Conservation (phyloP, 441 rosid species). For the Corymbia citriodora region DNA sequence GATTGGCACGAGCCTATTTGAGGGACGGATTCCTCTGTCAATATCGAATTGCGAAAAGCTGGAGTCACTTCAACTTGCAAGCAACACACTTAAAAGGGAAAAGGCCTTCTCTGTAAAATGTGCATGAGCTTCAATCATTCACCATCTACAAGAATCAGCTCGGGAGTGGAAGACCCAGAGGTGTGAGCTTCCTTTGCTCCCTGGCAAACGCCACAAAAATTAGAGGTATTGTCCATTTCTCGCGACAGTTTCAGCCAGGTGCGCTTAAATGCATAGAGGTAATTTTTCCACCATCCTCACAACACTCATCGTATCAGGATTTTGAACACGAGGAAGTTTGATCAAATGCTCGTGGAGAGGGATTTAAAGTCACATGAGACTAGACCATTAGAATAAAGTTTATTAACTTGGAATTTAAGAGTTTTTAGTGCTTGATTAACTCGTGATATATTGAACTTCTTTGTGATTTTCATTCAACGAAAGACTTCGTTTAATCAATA, state of each 20-base stretch:
- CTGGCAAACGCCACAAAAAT: neutral
- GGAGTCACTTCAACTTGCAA: neutral
- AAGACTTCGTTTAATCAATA: neutral
- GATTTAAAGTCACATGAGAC: neutral
- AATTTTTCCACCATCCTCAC: too few species aligned
- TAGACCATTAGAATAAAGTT: neutral
- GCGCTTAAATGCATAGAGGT: neutral
- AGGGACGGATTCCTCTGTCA: neutral
- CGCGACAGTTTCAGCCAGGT: neutral
- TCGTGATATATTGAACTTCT: neutral
- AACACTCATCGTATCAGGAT: neutral
- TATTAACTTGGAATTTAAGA: neutral
- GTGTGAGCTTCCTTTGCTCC: neutral
- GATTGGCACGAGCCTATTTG: too few species aligned
- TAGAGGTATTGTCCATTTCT: neutral
- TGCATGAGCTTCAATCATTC: neutral
- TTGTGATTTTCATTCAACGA: neutral
- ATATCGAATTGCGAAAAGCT: neutral
- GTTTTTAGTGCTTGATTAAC: neutral
- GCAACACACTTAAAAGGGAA: neutral
- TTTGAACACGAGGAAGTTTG: neutral
- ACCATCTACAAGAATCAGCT: neutral
- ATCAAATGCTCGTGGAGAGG: neutral
- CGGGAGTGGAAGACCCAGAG: fast-evolving
- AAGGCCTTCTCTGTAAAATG: neutral